These are phyloP conservation scores for Adansonia rubrostipa DNA, from an alignment of 441 rosid species.

Conservation along the genomic window DNA sequence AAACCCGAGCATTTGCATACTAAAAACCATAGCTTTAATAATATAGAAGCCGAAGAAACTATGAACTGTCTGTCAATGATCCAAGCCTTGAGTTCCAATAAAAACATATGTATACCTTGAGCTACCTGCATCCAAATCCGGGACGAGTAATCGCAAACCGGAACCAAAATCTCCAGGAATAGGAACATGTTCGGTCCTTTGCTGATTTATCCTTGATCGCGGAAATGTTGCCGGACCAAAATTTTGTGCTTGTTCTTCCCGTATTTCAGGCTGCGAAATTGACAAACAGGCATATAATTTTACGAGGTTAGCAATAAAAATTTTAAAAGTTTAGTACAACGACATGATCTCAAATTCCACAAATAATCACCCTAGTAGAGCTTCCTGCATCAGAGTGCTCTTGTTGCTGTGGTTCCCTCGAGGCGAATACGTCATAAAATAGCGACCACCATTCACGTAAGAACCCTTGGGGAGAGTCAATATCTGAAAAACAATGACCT, in stretches of 20 bases:
- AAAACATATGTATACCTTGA: slow-evolving; percentile 30
- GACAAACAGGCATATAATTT: background rate
- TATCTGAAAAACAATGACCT: slow-evolving; percentile 37
- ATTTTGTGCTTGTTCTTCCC: background rate
- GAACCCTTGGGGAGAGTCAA: slow-evolving; percentile 45
- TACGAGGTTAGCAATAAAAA: background rate
- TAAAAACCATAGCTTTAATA: background rate
- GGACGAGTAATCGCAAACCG: slow-evolving; percentile 6
- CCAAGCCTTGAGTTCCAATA: background rate
- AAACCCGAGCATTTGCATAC: background rate
- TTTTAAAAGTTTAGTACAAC: background rate
- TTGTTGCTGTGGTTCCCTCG: slow-evolving; percentile 23
- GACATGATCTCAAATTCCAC: slow-evolving; percentile 1
- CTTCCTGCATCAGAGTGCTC: slow-evolving; percentile 27
- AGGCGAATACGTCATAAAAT: slow-evolving; percentile 38
- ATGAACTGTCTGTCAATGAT: background rate
- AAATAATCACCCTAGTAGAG: slow-evolving; percentile 32
- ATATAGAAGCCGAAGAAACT: slow-evolving; percentile 16
- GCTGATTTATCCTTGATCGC: slow-evolving; percentile 15
- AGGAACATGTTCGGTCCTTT: slow-evolving; percentile 24
- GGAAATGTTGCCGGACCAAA: background rate
- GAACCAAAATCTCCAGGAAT: slow-evolving; percentile 2
- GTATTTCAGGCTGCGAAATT: background rate
- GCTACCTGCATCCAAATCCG: slow-evolving; percentile 4
- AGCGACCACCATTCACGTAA: slow-evolving; percentile 55